Conservation (phyloP, 257 asterid species). For the Galeopsis tetrahit region DNA sequence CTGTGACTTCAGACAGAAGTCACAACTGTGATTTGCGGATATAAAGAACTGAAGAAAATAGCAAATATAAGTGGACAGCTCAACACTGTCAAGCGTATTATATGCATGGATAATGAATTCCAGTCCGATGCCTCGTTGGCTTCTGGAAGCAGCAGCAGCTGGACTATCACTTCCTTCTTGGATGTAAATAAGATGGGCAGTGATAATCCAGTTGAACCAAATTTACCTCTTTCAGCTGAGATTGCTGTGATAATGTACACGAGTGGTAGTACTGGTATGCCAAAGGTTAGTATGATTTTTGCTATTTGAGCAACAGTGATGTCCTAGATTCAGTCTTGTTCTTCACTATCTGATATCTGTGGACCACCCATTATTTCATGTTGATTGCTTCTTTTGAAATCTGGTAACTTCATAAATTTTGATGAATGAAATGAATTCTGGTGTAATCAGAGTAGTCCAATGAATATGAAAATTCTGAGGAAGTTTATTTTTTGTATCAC, state of each 20-base stretch:
- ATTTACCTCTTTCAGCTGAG: conserved; percentile 87
- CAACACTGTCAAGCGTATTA: conserved; percentile 80
- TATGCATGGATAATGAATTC: conserved; percentile 83
- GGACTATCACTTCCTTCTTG: conserved; percentile 73
- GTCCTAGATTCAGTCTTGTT: neutral
- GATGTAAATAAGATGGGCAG: conserved; percentile 75
- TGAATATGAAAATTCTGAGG: neutral
- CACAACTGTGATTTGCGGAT: conserved; percentile 93
- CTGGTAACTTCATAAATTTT: neutral
- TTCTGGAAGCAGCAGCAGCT: conserved; percentile 50
- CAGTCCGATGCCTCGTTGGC: conserved; percentile 54
- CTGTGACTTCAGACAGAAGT: conserved; percentile 81
- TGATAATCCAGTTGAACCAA: conserved; percentile 75
- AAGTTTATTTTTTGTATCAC: conserved; percentile 6
- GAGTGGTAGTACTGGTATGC: conserved; percentile 99
- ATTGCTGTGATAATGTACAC: conserved; percentile 98
- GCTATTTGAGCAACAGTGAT: neutral
- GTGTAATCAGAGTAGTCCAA: too few relatives aligned
- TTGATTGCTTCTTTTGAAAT: too few relatives aligned
- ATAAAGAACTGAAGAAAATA: conserved; percentile 85
- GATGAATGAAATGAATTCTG: neutral
- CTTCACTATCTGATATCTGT: too few relatives aligned
- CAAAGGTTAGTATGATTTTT: conserved; percentile 61
- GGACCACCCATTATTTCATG: too few relatives aligned
- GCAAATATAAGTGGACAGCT: conserved; percentile 83